phyloP scores from a whole-genome alignment of 2,329 filamentous ascomycete genomes.

The Aureobasidium sp. region DNA sequence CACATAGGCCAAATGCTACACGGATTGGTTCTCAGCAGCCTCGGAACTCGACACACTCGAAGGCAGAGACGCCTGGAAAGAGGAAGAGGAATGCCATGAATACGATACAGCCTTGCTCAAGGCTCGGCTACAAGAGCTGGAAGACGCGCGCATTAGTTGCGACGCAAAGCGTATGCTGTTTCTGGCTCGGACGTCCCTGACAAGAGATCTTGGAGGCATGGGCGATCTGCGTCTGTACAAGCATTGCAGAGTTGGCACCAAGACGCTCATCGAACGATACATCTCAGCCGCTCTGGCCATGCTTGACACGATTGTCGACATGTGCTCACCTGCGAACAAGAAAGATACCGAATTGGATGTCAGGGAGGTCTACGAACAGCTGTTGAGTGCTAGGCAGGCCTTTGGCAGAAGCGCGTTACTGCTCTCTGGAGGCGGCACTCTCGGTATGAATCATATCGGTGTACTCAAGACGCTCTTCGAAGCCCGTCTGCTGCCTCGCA shows the following conservation, averaged over 20 bases:
- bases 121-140: conserved; percentile 60
- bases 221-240: conserved; percentile 74
- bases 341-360: conserved; percentile 46
- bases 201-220: conserved; percentile 77
- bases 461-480: conserved; percentile 77
- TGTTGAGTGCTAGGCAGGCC: conserved; percentile 65
- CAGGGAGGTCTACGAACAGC: conserved; percentile 55
- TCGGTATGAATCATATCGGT: conserved; percentile 87
- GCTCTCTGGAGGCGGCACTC: conserved; percentile 77
- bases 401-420: conserved; percentile 79
- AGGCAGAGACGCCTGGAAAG: conserved; percentile 75
- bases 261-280: conserved; percentile 77
- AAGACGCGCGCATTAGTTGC: conserved; percentile 61
- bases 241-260: conserved; percentile 78
- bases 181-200: conserved; percentile 69
- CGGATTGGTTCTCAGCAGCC: conserved; percentile 69
- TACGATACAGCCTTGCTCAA: conserved; percentile 65
- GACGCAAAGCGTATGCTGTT: conserved; percentile 73
- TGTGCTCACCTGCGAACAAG: conserved; percentile 35
- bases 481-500: conserved; percentile 65
- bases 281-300: conserved; percentile 71
- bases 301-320: conserved; percentile 61
- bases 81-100: conserved; percentile 54
- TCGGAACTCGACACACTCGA: conserved; percentile 70
- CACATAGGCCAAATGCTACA: conserved; percentile 54